Evolutionary conservation across 1,284 basidiomycete genomes (phyloP).

Genomic region (Austropuccinia psidii): DNA sequence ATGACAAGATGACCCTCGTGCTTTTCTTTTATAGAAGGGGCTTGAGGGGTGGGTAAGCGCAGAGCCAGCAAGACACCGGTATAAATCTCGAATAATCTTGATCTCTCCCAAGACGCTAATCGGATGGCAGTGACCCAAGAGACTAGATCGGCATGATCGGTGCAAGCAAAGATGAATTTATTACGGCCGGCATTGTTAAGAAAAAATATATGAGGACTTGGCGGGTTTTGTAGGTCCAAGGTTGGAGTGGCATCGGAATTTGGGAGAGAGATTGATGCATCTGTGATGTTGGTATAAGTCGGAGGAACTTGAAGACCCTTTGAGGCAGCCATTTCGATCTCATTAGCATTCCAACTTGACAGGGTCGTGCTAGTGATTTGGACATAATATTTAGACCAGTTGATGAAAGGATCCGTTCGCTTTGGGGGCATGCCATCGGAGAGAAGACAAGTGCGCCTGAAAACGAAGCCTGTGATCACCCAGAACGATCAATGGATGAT

Average conservation of each 20-base stretch:
- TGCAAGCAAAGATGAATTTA: conserved; percentile 43
- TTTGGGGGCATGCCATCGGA: neutral
- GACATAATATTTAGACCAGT: conserved; percentile 43
- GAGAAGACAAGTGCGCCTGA: conserved; percentile 12
- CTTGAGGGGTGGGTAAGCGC: neutral
- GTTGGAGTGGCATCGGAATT: neutral
- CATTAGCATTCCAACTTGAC: conserved; percentile 42
- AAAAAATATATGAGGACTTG: conserved; percentile 15
- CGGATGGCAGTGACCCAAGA: conserved; percentile 82
- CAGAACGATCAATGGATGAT: neutral
- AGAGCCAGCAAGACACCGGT: conserved; percentile 67
- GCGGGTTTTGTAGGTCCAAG: neutral
- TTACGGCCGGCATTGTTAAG: conserved; percentile 44
- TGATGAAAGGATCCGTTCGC: conserved; percentile 24
- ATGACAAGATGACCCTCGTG: conserved; percentile 91
- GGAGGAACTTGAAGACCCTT: conserved; percentile 38
- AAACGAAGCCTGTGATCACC: conserved; percentile 4
- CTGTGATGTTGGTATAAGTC: conserved; percentile 36
- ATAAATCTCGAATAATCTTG: conserved; percentile 91
- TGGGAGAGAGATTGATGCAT: conserved; percentile 2
- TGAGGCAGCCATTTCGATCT: conserved; percentile 42
- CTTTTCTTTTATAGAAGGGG: conserved; percentile 53
- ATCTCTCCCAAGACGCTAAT: conserved; percentile 88
- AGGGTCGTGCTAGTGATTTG: conserved; percentile 42
- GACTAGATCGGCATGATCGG: conserved; percentile 37